Evolutionary conservation across 23 red algal species (phyloP).

Genomic region (Chondrus crispus): DNA sequence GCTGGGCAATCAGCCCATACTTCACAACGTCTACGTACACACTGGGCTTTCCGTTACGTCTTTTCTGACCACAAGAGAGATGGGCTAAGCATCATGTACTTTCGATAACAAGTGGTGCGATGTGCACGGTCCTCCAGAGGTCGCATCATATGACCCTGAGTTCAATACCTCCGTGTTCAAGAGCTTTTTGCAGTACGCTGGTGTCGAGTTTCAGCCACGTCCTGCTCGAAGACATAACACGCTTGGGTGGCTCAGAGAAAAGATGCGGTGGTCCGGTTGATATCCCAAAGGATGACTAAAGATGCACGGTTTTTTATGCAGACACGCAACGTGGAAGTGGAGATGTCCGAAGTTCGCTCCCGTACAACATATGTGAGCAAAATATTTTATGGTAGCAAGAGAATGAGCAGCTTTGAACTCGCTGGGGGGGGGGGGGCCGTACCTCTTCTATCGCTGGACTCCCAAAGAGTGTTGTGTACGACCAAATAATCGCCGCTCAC

Average conservation of each 20-base stretch:
- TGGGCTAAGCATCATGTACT: not conserved
- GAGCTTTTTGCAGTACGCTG: not conserved
- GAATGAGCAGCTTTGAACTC: slow-evolving; percentile 33
- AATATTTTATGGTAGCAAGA: slow-evolving; percentile 1
- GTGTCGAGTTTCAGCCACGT: slow-evolving; percentile 2
- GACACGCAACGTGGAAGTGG: not conserved
- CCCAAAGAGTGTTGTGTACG: not conserved
- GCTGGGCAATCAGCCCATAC: not conserved
- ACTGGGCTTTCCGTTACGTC: not conserved
- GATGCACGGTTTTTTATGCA: not conserved
- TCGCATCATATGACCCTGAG: slow-evolving; percentile 12
- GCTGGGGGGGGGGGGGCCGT: not conserved
- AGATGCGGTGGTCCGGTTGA: not conserved
- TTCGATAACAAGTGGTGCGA: not conserved
- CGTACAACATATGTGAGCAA: slow-evolving; percentile 15
- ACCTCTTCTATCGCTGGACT: not conserved
- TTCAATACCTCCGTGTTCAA: not conserved
- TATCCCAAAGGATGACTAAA: not conserved
- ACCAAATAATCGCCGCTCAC: not conserved
- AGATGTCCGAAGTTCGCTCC: not conserved
- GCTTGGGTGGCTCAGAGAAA: not conserved
- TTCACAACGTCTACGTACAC: slow-evolving; percentile 6
- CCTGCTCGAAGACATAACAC: slow-evolving; percentile 32
- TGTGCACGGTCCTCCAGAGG: not conserved
- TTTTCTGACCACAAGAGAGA: not conserved